These are phyloP conservation scores for Arxiozyma slooffiae DNA, from an alignment of 1,139 yeast species.

Conservation along the genomic window DNA sequence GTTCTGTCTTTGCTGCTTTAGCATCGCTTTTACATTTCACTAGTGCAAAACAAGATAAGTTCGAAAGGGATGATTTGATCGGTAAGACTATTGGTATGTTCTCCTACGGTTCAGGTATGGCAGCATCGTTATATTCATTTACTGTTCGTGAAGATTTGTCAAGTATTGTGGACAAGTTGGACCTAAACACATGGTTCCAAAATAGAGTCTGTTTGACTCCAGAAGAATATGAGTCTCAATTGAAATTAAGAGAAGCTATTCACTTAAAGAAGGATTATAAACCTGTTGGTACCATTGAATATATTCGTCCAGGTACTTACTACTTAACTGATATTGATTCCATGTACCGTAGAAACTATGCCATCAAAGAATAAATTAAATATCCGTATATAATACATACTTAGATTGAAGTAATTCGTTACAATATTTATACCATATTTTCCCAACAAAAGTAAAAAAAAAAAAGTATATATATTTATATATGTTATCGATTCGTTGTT, in stretches of 20 bases:
- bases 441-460: no score
- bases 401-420: no score
- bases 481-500: no score
- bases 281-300: slow-evolving; percentile 72
- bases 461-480: no score
- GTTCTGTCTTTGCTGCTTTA: slow-evolving; percentile 81
- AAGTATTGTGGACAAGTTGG: slow-evolving; percentile 52
- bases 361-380: slow-evolving; percentile 48
- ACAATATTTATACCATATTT: no score
- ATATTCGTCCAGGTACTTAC: slow-evolving; percentile 66
- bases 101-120: slow-evolving; percentile 97
- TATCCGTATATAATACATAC: no score
- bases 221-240: slow-evolving; percentile 67
- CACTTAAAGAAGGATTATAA: slow-evolving; percentile 69
- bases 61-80: slow-evolving; percentile 36
- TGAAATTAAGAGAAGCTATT: slow-evolving; percentile 79
- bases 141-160: slow-evolving; percentile 75
- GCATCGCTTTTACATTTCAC: slow-evolving; percentile 71
- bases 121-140: slow-evolving; percentile 78
- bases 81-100: slow-evolving; percentile 83
- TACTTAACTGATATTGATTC: slow-evolving; percentile 81
- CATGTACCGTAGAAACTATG: slow-evolving; percentile 76
- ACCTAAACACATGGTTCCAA: slow-evolving; percentile 51
- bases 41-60: slow-evolving; percentile 44
- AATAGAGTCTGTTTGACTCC: slow-evolving; percentile 61